Evolutionary conservation across 306 rosid genomes (phyloP).

Genomic region (Malus domestica): ASM211411v1 NC_041800.1:21573733-21574232

Average conservation of each 20-base stretch:
- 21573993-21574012: background rate
- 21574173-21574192: background rate
- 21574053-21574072: background rate
- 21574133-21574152: background rate
- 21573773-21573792: constrained; percentile 23
- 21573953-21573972: constrained; percentile 1
- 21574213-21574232: background rate
- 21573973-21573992: background rate
- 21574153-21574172: constrained; percentile 11
- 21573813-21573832: background rate
- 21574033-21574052: background rate
- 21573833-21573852: background rate
- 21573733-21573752: constrained; percentile 46
- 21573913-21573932: background rate
- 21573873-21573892: background rate
- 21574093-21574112: background rate
- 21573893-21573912: background rate
- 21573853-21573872: background rate
- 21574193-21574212: background rate
- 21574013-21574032: background rate
- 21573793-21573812: background rate
- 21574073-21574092: background rate
- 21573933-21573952: background rate
- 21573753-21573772: constrained; percentile 81
- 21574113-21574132: background rate